phyloP scores from a whole-genome alignment of 176 grass and related monocot species.

The Eleusine coracana region DNA sequence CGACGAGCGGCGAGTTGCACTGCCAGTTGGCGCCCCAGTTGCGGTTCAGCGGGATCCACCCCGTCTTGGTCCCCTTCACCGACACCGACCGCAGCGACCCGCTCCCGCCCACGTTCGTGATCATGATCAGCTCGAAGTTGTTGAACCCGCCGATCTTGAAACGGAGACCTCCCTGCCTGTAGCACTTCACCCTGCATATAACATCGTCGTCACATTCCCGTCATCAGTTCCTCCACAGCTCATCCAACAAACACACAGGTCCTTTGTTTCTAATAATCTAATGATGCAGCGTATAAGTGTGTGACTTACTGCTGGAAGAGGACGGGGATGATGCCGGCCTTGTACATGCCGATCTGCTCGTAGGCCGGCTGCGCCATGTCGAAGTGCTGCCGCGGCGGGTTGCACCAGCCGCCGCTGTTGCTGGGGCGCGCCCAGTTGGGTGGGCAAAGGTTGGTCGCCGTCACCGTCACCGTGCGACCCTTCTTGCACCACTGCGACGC shows the following conservation, averaged over 20 bases:
- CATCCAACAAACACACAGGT: no score
- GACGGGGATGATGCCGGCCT: conserved; percentile 36
- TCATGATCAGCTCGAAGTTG: conserved; percentile 9
- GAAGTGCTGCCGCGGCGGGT: conserved; percentile 70
- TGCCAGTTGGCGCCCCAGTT: conserved; percentile 63
- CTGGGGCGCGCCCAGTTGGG: conserved; percentile 74
- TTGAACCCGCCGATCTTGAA: conserved; percentile 23
- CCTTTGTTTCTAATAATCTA: no score
- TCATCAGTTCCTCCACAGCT: not conserved
- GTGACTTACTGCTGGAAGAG: conserved; percentile 24
- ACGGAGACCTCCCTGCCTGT: conserved; percentile 22
- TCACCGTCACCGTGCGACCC: conserved; percentile 44
- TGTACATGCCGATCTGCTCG: conserved; percentile 34
- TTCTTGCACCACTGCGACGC: conserved; percentile 24
- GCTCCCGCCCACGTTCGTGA: conserved; percentile 31
- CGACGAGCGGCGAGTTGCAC: conserved; percentile 20
- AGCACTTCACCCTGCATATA: conserved; percentile 26
- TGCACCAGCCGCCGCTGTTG: conserved; percentile 79
- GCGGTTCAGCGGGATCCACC: conserved; percentile 26
- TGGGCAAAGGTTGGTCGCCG: conserved; percentile 79
- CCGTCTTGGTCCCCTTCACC: conserved; percentile 17
- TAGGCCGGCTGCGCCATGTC: conserved; percentile 47
- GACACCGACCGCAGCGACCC: conserved; percentile 28
- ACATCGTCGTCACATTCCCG: not conserved
- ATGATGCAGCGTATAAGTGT: no score